Percentiles rank a stretch among this genome's conserved stretches.
Evolutionary conservation across 23 red algal genomes (phyloP).

Genomic region (Gracilaria gracilis): DNA sequence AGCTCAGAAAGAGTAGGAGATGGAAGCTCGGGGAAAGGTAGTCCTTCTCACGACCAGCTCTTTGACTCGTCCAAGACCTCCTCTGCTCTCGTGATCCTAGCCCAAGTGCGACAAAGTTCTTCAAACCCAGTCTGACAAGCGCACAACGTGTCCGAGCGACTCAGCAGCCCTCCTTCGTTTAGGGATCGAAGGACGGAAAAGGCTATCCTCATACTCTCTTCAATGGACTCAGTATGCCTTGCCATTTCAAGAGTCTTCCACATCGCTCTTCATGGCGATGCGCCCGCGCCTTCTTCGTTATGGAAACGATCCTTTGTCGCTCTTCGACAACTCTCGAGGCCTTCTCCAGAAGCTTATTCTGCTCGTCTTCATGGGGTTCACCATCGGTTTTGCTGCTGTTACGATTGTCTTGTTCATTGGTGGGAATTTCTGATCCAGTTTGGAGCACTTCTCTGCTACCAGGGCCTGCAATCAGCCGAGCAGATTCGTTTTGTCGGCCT

Average conservation of each 20-base stretch:
- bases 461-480: neutral
- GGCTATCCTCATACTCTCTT: neutral
- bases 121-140: neutral
- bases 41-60: conserved; percentile 28
- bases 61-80: neutral
- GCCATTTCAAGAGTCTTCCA: neutral
- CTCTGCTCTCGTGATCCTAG: neutral
- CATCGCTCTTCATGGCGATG: neutral
- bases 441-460: neutral
- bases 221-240: neutral
- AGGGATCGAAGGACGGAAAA: neutral
- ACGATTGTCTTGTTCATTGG: neutral
- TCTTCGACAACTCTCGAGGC: conserved; percentile 31
- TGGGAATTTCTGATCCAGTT: neutral
- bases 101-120: neutral
- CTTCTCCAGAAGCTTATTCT: neutral
- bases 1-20: neutral
- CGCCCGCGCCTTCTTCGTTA: conserved; percentile 10
- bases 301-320: conserved; percentile 1
- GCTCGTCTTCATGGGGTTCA: neutral
- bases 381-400: neutral
- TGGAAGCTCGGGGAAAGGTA: neutral
- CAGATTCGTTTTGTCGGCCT: neutral
- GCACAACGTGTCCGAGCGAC: neutral
- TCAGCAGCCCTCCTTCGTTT: neutral